Percentiles rank a stretch among this genome's conserved stretches.
These are phyloP conservation scores for Pleurotus eryngii DNA, from an alignment of 768 basidiomycete genomes.

Conservation along the genomic window DNA sequence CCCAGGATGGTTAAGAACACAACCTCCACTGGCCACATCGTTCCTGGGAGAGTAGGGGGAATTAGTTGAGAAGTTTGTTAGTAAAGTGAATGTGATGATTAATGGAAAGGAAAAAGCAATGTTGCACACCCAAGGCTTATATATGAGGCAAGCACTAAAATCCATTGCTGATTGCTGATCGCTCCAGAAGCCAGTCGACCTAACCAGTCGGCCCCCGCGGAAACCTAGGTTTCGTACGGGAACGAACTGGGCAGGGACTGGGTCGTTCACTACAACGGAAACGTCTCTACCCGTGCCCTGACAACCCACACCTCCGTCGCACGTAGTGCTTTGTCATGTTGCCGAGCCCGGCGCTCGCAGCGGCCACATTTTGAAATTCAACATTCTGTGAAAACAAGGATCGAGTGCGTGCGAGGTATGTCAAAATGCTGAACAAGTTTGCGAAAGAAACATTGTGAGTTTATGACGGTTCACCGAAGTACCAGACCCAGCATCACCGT, in stretches of 20 bases:
- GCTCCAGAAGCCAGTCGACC: conserved; percentile 7
- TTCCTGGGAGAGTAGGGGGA: neutral
- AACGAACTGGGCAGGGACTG: conserved; percentile 6
- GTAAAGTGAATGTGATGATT: neutral
- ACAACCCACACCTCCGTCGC: no score
- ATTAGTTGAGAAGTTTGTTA: neutral
- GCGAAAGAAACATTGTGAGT: no score
- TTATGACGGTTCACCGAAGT: no score
- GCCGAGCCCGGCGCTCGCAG: no score
- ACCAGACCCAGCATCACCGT: no score
- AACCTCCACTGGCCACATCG: conserved; percentile 9
- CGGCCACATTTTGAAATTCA: no score
- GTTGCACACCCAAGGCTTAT: neutral
- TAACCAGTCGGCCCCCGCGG: no score
- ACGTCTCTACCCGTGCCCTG: no score
- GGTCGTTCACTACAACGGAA: neutral
- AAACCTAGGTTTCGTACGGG: neutral
- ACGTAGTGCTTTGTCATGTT: no score
- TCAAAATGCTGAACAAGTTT: no score
- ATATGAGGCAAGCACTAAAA: neutral
- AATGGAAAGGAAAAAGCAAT: neutral
- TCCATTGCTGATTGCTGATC: neutral
- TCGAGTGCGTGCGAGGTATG: no score
- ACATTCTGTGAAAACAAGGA: no score
- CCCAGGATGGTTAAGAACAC: conserved; percentile 4